Conservation (phyloP, 306 rosid species). For the Vigna mungo region DNA sequence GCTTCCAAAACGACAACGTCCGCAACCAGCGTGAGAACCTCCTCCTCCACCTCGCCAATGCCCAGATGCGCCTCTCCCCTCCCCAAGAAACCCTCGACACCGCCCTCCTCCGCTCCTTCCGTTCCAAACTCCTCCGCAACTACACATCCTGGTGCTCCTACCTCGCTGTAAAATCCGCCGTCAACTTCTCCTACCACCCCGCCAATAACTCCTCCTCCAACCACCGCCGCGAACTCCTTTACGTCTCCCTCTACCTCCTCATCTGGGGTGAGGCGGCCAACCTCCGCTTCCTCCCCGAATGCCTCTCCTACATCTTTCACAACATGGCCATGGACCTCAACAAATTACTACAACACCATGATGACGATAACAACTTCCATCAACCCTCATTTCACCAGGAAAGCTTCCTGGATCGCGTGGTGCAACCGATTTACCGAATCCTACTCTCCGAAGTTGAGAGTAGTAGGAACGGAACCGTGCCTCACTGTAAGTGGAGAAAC, state of each 20-base stretch:
- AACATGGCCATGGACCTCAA: slow-evolving; percentile 84
- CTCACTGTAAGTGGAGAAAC: slow-evolving; percentile 80
- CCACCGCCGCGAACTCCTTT: slow-evolving; percentile 82
- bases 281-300: slow-evolving; percentile 83
- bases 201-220: slow-evolving; percentile 40
- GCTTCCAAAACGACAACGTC: slow-evolving; percentile 83
- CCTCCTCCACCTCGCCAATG: slow-evolving; percentile 87
- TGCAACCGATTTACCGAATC: slow-evolving; percentile 73
- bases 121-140: slow-evolving; percentile 66
- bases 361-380: background rate
- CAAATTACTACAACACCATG: background rate
- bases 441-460: slow-evolving; percentile 70
- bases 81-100: slow-evolving; percentile 76
- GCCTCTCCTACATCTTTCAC: slow-evolving; percentile 79
- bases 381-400: slow-evolving; percentile 40
- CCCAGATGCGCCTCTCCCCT: slow-evolving; percentile 86
- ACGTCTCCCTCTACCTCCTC: slow-evolving; percentile 74
- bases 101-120: slow-evolving; percentile 66
- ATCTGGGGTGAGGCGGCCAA: slow-evolving; percentile 97
- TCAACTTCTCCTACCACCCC: slow-evolving; percentile 59
- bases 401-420: slow-evolving; percentile 61
- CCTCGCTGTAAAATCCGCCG: slow-evolving; percentile 56
- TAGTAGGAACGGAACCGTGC: slow-evolving; percentile 74
- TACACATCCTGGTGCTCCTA: slow-evolving; percentile 86
- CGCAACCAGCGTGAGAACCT: slow-evolving; percentile 92